phyloP scores from a whole-genome alignment of 225 moss, liverwort and hornwort genomes.

The Polytrichum commune region DNA sequence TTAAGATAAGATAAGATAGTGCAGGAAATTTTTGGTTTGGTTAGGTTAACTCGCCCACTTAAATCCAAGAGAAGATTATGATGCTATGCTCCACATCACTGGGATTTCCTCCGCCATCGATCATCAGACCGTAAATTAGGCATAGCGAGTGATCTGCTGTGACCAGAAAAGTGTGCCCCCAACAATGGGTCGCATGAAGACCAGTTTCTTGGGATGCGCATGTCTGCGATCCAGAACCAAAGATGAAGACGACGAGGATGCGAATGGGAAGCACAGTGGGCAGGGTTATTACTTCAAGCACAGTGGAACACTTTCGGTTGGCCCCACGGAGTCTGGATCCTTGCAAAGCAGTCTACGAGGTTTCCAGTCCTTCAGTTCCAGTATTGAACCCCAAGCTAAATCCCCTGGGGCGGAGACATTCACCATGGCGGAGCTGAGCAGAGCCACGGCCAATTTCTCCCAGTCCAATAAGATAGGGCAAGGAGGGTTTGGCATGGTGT shows the following conservation, averaged over 20 bases:
- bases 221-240: slow-evolving; percentile 29
- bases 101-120: not conserved
- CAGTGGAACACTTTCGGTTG: slow-evolving; percentile 9
- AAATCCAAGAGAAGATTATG: not conserved
- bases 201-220: slow-evolving; percentile 21
- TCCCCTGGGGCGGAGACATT: slow-evolving; percentile 43
- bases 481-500: slow-evolving; percentile 68
- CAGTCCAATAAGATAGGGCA: slow-evolving; percentile 67
- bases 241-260: slow-evolving; percentile 27
- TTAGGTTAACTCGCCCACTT: not conserved
- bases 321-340: slow-evolving; percentile 22
- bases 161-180: not conserved
- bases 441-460: slow-evolving; percentile 49
- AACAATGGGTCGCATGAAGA: slow-evolving; percentile 1
- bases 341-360: slow-evolving; percentile 30
- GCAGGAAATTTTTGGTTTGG: not conserved
- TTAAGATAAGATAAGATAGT: not conserved
- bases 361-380: slow-evolving; percentile 27
- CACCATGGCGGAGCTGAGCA: slow-evolving; percentile 47
- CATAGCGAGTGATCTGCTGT: not conserved
- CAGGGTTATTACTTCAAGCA: slow-evolving; percentile 18
- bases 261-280: no score
- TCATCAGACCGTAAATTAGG: not conserved
- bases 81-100: not conserved
- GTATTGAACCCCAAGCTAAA: slow-evolving; percentile 20